Base-by-base conservation (phyloP, 306 rosid genomes). In the Trifolium subterraneum region DNA sequence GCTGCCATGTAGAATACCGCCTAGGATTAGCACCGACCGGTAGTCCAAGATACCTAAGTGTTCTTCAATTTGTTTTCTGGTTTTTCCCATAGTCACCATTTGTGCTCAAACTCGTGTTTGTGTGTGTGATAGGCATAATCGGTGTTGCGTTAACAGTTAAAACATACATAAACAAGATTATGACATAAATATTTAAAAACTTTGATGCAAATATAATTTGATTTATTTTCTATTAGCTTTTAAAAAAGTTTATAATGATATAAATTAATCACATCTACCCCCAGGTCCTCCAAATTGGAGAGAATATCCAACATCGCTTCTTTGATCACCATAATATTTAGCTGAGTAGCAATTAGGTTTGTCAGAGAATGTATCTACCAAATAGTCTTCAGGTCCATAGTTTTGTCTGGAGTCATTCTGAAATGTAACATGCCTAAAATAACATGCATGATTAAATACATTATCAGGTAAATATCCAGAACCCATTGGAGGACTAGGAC, bases 401-500 rank as follows among this genome's bases (percentile, higher is more conserved):
- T 19, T 2, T 3, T 2, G 0, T 6, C 7, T 1, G 0, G 29
- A 7, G 0, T 3, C 0, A 62, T 63, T 3, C 0, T 11, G 5
- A 78, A 0, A 27, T 0, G 22, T 0, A 8, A 63, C 14, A 1
- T 6, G 0, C 6, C 1, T 41, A 55, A 78, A 78, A 42, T 71
- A 54, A 4, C 50, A 5, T 13, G 42, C 52, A 54, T 55, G 20
- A 29, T 1, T 0, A 10, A 31, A 15, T 2, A 15, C 6, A 0
- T 0, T 0, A 11, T 71, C 44, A 0, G 73, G 73, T 15, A 54
- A 31, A 8, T 6, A 0, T 29, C 78, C 82, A 7, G 68, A 71
- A 1, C 82, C 78, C 78, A 64, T 64, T 41, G 14, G 78, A 14
- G 73, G 68, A 52, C 31, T 41, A 2, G 55, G 14, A 8, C 0